These are phyloP conservation scores for Raffaelea albimanens DNA, from an alignment of 2,329 filamentous ascomycete genomes.

Conservation along the genomic window DNA sequence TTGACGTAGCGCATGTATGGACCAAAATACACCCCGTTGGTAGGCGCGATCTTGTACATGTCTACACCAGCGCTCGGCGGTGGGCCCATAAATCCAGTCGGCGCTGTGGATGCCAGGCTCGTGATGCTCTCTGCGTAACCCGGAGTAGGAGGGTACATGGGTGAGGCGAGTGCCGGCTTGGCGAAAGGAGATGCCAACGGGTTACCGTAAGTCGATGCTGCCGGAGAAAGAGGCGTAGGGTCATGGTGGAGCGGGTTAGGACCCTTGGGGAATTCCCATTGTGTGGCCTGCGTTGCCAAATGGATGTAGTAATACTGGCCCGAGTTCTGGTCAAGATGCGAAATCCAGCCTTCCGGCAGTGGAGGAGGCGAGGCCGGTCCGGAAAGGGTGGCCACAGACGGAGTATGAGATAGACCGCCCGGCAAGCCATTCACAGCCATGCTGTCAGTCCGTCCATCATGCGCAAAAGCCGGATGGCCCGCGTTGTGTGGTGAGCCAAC, in stretches of 20 bases:
- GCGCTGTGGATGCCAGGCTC: slow-evolving; percentile 66
- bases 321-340: slow-evolving; percentile 88
- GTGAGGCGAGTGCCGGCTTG: slow-evolving; percentile 64
- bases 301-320: slow-evolving; percentile 99
- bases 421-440: slow-evolving; percentile 17
- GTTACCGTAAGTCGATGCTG: slow-evolving; percentile 66
- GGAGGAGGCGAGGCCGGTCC: slow-evolving; percentile 79
- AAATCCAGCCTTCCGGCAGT: slow-evolving; percentile 95
- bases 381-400: slow-evolving; percentile 24
- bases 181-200: slow-evolving; percentile 61
- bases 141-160: slow-evolving; percentile 73
- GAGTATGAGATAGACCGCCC: slow-evolving; percentile 35
- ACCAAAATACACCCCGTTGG: slow-evolving; percentile 96
- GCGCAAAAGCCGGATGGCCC: slow-evolving; percentile 83
- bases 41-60: slow-evolving; percentile 86
- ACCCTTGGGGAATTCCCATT: slow-evolving; percentile 98
- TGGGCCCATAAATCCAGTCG: slow-evolving; percentile 80
- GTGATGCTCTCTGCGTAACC: slow-evolving; percentile 80
- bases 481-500: slow-evolving; percentile 40
- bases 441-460: slow-evolving; percentile 54
- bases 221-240: slow-evolving; percentile 72
- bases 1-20: slow-evolving; percentile 94
- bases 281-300: slow-evolving; percentile 85
- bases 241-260: slow-evolving; percentile 83
- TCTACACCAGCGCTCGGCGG: slow-evolving; percentile 83